Conservation (phyloP, 2,329 filamentous ascomycete genomes). For the Trichoderma cornu-damae region DNA sequence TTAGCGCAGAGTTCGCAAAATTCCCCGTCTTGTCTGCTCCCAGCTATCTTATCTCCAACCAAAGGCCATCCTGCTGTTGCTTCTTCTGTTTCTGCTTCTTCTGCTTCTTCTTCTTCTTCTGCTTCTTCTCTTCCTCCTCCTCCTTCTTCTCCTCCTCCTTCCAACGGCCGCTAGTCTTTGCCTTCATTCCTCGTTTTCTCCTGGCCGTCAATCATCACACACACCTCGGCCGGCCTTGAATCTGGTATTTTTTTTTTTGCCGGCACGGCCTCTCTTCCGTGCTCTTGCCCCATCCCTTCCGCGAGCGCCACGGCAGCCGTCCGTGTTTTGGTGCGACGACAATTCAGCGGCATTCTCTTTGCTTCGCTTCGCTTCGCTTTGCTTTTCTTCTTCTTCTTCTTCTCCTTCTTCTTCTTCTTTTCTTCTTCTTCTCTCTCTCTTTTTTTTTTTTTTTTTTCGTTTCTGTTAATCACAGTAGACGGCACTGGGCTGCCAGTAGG, state of each 20-base stretch:
- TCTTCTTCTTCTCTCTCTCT: neutral
- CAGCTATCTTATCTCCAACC: constrained; percentile 1
- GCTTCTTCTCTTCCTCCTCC: too few relatives aligned
- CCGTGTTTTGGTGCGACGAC: neutral
- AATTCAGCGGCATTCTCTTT: neutral
- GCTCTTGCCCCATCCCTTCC: neutral
- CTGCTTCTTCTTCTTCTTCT: too few relatives aligned
- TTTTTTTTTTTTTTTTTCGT: neutral
- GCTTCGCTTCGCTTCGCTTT: neutral
- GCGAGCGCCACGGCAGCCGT: constrained; percentile 2
- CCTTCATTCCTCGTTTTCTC: too few relatives aligned
- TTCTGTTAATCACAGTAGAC: neutral
- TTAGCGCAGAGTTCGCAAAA: constrained; percentile 3
- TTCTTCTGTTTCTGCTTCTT: neutral
- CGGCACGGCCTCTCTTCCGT: neutral
- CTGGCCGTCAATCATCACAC: too few relatives aligned
- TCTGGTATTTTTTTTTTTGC: too few relatives aligned
- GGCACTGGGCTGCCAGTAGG: neutral
- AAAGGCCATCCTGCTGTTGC: neutral
- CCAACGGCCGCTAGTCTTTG: too few relatives aligned
- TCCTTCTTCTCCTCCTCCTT: too few relatives aligned
- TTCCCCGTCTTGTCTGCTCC: neutral
- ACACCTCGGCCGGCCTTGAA: too few relatives aligned
- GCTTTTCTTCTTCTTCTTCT: neutral
- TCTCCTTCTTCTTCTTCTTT: neutral